These are phyloP conservation scores for Cornus controversa DNA, from an alignment of 148 eudicot genomes.

Conservation along the genomic window DNA sequence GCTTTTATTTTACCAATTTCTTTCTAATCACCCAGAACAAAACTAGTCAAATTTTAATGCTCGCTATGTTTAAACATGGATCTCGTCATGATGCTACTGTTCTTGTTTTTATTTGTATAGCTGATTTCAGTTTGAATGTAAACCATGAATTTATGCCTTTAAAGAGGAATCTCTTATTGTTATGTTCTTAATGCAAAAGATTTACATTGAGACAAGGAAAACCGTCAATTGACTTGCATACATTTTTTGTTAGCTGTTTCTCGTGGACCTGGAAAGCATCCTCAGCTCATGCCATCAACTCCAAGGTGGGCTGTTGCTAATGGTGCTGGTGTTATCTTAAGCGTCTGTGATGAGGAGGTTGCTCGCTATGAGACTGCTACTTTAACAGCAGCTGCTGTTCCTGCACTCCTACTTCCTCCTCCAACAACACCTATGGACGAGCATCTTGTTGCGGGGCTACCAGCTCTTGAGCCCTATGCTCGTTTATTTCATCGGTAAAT, in stretches of 20 bases:
- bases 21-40: too few species aligned
- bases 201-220: neutral
- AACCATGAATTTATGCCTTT: neutral
- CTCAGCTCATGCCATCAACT: constrained; percentile 90
- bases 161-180: neutral
- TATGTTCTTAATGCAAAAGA: neutral
- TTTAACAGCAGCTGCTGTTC: constrained; percentile 96
- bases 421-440: constrained; percentile 96
- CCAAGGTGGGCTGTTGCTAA: constrained; percentile 99
- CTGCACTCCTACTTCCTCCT: constrained; percentile 97
- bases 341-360: constrained; percentile 98
- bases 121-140: neutral
- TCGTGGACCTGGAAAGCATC: constrained; percentile 96
- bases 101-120: neutral
- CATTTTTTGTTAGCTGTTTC: constrained; percentile 40
- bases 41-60: too few species aligned
- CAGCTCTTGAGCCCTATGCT: constrained; percentile 98
- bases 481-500: constrained; percentile 87
- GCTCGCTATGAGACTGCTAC: constrained; percentile 95
- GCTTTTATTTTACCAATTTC: too few species aligned
- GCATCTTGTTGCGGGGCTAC: constrained; percentile 97
- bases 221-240: neutral
- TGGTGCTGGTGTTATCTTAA: constrained; percentile 98
- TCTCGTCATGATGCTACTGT: too few species aligned
- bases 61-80: neutral